Evolutionary conservation across 257 asterid species (phyloP).

Genomic region (Capsicum pubescens): DNA sequence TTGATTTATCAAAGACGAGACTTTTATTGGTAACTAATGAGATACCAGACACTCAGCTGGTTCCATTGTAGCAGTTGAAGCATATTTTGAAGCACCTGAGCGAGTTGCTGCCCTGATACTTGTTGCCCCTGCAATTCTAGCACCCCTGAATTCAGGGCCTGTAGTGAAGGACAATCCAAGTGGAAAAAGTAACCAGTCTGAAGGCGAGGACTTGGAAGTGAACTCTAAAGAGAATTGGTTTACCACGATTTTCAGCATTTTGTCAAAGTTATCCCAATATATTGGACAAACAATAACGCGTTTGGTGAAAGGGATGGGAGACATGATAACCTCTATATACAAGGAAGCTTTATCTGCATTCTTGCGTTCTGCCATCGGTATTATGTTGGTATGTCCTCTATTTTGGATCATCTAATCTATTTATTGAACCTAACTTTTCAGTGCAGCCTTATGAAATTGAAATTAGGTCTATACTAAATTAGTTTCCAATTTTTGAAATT

Average conservation of each 20-base stretch:
- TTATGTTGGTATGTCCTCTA: conserved; percentile 62
- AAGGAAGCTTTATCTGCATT: conserved; percentile 67
- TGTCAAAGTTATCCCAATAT: conserved; percentile 52
- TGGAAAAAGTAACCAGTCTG: conserved; percentile 45
- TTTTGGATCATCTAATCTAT: conserved; percentile 23
- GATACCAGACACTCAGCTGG: conserved; percentile 94
- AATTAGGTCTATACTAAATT: neutral
- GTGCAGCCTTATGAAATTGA: neutral
- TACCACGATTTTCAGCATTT: conserved; percentile 40
- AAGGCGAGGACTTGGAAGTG: conserved; percentile 46
- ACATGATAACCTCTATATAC: conserved; percentile 61
- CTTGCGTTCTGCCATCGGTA: conserved; percentile 78
- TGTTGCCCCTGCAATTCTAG: conserved; percentile 88
- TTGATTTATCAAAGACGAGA: conserved; percentile 23
- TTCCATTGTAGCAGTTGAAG: conserved; percentile 83
- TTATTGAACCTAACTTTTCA: neutral
- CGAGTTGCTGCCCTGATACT: conserved; percentile 90
- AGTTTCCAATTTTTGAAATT: neutral
- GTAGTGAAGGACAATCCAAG: conserved; percentile 41
- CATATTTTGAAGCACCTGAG: conserved; percentile 93
- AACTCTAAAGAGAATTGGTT: conserved; percentile 41
- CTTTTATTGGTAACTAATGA: conserved; percentile 35
- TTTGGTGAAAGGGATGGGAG: conserved; percentile 61
- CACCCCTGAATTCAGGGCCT: conserved; percentile 55
- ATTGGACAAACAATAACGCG: conserved; percentile 46